Base-by-base conservation (phyloP, 2,329 filamentous ascomycete genomes). In the Aureobasidium sp. region DNA sequence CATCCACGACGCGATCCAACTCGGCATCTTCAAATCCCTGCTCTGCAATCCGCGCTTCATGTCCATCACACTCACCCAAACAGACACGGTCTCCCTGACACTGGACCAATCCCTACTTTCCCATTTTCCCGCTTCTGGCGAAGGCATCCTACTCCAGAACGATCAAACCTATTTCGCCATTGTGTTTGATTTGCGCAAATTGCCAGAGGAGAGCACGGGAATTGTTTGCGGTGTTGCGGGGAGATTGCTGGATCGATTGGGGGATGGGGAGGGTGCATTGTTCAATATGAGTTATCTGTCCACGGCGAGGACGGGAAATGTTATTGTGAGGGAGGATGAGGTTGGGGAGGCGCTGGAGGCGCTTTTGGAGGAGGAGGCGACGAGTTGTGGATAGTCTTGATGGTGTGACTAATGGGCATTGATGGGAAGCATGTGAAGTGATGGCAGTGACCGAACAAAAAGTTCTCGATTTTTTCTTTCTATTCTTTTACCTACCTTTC, bases 221-320 rank as follows among this genome's bases (percentile, higher is more conserved):
- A 97, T 99, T 62, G 91, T 99, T 3, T 97, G 92, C 67, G 93
- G 94, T 31, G 90, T 99, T 2, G 92, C 93, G 0, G 90, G 91
- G 29, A 83, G 86, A 60, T 79, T 97, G 31, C 88, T 91, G 0
- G 85, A 89, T 54, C 89, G 89, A 49, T 86, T 90, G 42, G 66
- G 64, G 14, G 68, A 69, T 27, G 49, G 50, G 27, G 84, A 90
- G 0, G 35, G 24, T 4, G 35, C 60, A 6, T 73, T 73, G 6
- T 73, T 73, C 59, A 91, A 97, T 72, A 86, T 97, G 75, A 93
- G 88, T 62, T 97, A 97, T 73, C 78, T 97, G 65, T 94, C 89
- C 64, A 97, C 93, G 0, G 91, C 91, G 5, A 83, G 88, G 45
- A 91, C 92, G 0, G 93, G 93, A 1, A 92, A 91, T 5, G 93